Conservation (phyloP, 768 basidiomycete species). For the Mycena sanguinolenta region DNA sequence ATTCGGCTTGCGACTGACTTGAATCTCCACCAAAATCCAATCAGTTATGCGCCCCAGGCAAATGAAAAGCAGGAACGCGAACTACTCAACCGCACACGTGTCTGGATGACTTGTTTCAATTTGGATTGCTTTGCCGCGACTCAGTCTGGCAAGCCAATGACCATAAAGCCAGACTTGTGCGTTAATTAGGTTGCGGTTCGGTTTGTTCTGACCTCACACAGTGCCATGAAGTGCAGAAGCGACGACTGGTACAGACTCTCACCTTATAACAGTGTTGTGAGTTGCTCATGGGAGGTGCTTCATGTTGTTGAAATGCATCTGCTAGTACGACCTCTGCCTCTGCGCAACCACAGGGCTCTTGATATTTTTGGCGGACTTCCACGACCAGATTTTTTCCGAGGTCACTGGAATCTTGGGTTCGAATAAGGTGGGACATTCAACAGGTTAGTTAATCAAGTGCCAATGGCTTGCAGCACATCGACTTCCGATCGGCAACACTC, state of each 20-base stretch:
- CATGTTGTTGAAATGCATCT: not conserved
- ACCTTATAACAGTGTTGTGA: constrained; percentile 50
- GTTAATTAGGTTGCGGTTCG: no score
- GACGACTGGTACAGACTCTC: constrained; percentile 83
- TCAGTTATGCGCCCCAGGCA: constrained; percentile 62
- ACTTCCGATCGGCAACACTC: constrained; percentile 76
- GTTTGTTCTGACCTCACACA: constrained; percentile 38
- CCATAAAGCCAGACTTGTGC: constrained; percentile 87
- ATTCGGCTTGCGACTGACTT: constrained; percentile 93
- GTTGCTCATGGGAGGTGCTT: not conserved
- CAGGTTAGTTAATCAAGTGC: no score
- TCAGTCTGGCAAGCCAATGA: constrained; percentile 91
- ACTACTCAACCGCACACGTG: constrained; percentile 85
- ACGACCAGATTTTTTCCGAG: not conserved
- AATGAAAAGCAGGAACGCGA: constrained; percentile 86
- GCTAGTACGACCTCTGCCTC: not conserved
- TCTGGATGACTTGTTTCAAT: constrained; percentile 93
- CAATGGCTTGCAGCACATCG: constrained; percentile 73
- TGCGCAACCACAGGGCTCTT: not conserved
- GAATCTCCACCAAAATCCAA: constrained; percentile 81
- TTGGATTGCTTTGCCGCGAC: constrained; percentile 90
- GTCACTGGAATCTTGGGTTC: constrained; percentile 71
- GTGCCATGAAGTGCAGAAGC: constrained; percentile 75
- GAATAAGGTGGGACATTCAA: constrained; percentile 49
- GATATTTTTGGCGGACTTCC: not conserved